Evolutionary conservation across 2,329 filamentous ascomycete genomes (phyloP).

Genomic region (Dryadomyces quercivorus): DNA sequence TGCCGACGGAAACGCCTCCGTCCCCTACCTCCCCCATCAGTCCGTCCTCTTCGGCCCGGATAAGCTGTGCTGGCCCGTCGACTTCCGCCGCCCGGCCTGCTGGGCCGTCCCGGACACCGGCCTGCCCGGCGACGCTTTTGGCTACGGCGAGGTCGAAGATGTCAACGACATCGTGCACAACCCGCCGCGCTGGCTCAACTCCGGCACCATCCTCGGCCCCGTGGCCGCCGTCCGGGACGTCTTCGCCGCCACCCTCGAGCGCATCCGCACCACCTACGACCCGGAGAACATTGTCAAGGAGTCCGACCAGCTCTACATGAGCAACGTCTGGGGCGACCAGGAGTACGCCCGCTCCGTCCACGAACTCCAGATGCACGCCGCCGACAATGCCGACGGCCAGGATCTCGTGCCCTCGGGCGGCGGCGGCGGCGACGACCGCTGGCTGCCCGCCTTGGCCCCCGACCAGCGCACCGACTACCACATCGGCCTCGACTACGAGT

Average conservation of each 20-base stretch:
- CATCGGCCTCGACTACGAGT: constrained; percentile 5
- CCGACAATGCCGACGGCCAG: neutral
- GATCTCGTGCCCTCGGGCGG: neutral
- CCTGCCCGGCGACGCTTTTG: neutral
- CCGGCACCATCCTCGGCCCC: constrained; percentile 3
- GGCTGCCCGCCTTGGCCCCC: neutral
- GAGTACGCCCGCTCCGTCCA: constrained; percentile 3
- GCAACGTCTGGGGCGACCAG: constrained; percentile 4
- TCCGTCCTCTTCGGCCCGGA: constrained; percentile 3
- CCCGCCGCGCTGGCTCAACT: constrained; percentile 5
- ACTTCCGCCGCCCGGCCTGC: constrained; percentile 2
- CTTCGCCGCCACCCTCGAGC: constrained; percentile 1
- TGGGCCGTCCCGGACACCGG: constrained; percentile 1
- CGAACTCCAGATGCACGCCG: neutral
- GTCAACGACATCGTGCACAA: neutral
- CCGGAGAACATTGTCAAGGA: neutral
- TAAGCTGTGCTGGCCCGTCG: constrained; percentile 5
- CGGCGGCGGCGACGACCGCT: neutral
- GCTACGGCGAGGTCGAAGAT: neutral
- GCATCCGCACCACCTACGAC: constrained; percentile 3
- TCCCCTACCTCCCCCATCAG: neutral
- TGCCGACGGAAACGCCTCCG: neutral
- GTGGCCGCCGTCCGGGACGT: neutral
- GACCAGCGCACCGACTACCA: constrained; percentile 1
- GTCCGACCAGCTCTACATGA: constrained; percentile 5